These are phyloP conservation scores for Pulveroboletus ravenelii DNA, from an alignment of 768 basidiomycete species.

Conservation along the genomic window DNA sequence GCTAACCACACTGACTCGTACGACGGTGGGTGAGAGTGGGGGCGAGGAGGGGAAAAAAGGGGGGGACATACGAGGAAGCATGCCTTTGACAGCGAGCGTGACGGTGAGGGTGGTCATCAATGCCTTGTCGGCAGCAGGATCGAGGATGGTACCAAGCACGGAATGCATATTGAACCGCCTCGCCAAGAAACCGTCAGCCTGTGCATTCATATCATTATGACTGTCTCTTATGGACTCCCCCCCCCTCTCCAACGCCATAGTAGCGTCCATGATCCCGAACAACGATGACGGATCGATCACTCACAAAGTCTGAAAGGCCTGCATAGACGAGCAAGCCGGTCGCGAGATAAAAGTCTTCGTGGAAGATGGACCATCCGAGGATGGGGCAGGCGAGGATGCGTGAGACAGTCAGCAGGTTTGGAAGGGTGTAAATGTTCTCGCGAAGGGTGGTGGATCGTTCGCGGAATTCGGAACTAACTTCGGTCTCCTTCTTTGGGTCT, in stretches of 20 bases:
- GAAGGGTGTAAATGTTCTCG: slow-evolving; percentile 93
- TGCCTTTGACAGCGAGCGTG: slow-evolving; percentile 75
- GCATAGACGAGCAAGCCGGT: slow-evolving; percentile 84
- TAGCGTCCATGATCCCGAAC: neutral
- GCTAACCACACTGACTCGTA: slow-evolving; percentile 71
- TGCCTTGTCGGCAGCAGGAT: slow-evolving; percentile 95
- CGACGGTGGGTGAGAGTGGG: neutral
- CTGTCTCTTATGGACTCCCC: neutral
- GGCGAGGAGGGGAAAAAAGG: no score
- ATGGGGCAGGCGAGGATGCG: slow-evolving; percentile 86
- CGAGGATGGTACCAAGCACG: slow-evolving; percentile 92
- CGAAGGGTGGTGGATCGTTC: slow-evolving; percentile 39
- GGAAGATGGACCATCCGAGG: slow-evolving; percentile 85
- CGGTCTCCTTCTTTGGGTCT: slow-evolving; percentile 2
- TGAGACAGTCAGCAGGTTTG: slow-evolving; percentile 84
- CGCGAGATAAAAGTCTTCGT: slow-evolving; percentile 76
- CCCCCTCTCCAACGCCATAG: neutral
- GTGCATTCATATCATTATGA: neutral
- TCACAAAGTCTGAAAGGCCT: slow-evolving; percentile 87
- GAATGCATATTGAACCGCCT: slow-evolving; percentile 80
- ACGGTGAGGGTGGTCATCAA: slow-evolving; percentile 92
- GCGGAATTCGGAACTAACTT: slow-evolving; percentile 1
- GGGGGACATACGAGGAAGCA: slow-evolving; percentile 68
- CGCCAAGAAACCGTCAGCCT: slow-evolving; percentile 93
- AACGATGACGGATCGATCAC: slow-evolving; percentile 24